Evolutionary conservation across 2,329 filamentous ascomycete genomes (phyloP), one percentile per base, ranked within the genome.

Genomic region (Hymenoscyphus salicellus): DNA sequence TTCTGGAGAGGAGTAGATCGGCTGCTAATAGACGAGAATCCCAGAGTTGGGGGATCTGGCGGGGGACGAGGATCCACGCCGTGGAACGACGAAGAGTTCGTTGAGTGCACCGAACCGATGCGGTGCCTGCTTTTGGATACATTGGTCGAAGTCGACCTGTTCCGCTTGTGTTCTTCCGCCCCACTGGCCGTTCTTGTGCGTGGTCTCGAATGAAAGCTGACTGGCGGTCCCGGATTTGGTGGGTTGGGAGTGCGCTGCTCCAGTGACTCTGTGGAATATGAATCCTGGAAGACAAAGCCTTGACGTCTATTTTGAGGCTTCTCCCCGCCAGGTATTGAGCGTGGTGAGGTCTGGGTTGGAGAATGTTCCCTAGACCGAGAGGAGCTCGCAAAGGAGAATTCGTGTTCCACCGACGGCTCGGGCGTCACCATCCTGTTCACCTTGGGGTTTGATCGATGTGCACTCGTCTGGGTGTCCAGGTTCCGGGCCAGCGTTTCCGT

Each of bases 61-160:
- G 78, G 73, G 23, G 77, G 69, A 62, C 78, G 80, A 63, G 79
- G 77, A 49, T 79, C 76, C 58, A 74, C 68, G 61, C 85, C 82
- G 64, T 81, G 77, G 58, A 83, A 80, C 59, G 81, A 79, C 58
- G 84, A 80, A 4, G 86, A 84, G 3, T 81, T 78, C 7, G 86
- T 82, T 41, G 88, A 89, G 70, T 89, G 88, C 70, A 92, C 85
- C 32, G 89, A 92, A 59, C 89, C 88, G 55, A 92, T 85, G 60
- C 89, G 83, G 71, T 88, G 85, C 60, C 89, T 84, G 70, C 79
- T 82, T 65, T 86, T 77, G 7, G 72, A 72, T 56, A 76, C 72
- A 52, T 77, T 78, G 55, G 63, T 64, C 5, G 79, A 71, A 57
- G 75, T 74, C 36, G 77, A 73, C n/a, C 80, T 77, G 17, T 71